Base-by-base conservation (phyloP, 1,284 basidiomycete genomes). In the Sutorius eximius region DNA sequence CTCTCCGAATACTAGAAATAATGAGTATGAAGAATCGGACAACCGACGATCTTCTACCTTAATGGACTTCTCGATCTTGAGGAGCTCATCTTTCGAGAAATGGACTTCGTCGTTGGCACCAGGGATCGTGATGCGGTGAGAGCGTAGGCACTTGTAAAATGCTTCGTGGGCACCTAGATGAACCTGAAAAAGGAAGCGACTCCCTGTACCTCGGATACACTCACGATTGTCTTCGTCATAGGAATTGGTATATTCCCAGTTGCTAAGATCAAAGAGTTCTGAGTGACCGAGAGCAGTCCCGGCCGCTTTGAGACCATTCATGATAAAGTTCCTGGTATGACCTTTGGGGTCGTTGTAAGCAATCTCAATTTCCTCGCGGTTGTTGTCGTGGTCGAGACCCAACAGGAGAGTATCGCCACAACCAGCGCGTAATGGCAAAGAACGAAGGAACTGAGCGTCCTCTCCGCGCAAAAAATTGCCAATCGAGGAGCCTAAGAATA, bases 401-500 rank as follows among this genome's bases (percentile, higher is more conserved):
- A 98, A 71, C 3, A 91, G 72, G 9, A 91, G 73, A 0, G 88
- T 91, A 66, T 90, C 88, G 5, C 84, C 83, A 20, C 75, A 78
- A 8, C 85, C 86, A 5, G 89, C 75, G 11, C 88, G 83, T 43
- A 99, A 78, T 12, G 93, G 92, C 22, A 97, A 77, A 1, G 83
- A 82, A 13, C 80, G 80, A 51, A 99, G 81, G 74, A 99, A 98
- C 0, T 80, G 75, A 1, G 81, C 81, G 8, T 89, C 91, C 27
- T 82, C 87, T 16, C 79, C 76, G 24, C 93, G 83, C n/a, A 78
- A 71, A 71, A 98, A 98, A 76, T 98, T 98, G 13, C 96, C 96
- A 13, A 98, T 75, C 0, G 93, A 94, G 0, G 92, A 96, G 0
- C 96, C 96, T n/a, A 98, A 79, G 78, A 97, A 98, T 56, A 98